These are phyloP conservation scores for Fusarium verticillioides DNA, from an alignment of 2,329 filamentous ascomycete genomes.

Conservation along the genomic window DNA sequence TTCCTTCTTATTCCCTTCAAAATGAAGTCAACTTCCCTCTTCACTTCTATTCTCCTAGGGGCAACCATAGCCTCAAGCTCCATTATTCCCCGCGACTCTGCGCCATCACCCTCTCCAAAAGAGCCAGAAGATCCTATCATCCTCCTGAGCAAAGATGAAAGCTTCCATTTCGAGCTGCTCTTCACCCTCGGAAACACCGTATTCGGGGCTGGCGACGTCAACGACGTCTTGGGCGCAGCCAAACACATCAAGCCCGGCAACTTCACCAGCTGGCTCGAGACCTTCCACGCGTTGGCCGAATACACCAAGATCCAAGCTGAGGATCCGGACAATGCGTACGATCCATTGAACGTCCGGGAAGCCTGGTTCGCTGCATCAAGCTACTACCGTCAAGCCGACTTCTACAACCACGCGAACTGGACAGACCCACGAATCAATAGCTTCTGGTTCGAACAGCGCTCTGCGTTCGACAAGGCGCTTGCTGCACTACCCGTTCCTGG, in stretches of 20 bases:
- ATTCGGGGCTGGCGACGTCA: background rate
- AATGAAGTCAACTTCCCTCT: background rate
- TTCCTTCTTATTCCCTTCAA: fast-evolving
- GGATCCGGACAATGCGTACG: background rate
- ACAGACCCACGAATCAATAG: background rate
- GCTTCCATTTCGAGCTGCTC: background rate
- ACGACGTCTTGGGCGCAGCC: background rate
- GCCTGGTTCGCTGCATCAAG: background rate
- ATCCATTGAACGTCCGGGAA: background rate
- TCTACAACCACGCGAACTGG: background rate
- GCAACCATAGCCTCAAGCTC: background rate
- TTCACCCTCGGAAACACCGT: background rate
- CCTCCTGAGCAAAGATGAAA: background rate
- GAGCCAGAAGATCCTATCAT: background rate
- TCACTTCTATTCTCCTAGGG: background rate
- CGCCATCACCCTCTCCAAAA: fast-evolving
- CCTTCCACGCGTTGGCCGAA: background rate
- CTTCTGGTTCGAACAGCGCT: background rate
- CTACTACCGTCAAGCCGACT: background rate
- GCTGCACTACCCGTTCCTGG: background rate
- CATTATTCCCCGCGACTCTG: fast-evolving
- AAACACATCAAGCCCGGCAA: background rate
- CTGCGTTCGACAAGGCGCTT: background rate
- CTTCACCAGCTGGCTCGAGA: background rate
- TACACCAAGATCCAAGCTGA: background rate